Base-by-base conservation (phyloP, 805 yeast species). In the Ogataea allantospora region DNA sequence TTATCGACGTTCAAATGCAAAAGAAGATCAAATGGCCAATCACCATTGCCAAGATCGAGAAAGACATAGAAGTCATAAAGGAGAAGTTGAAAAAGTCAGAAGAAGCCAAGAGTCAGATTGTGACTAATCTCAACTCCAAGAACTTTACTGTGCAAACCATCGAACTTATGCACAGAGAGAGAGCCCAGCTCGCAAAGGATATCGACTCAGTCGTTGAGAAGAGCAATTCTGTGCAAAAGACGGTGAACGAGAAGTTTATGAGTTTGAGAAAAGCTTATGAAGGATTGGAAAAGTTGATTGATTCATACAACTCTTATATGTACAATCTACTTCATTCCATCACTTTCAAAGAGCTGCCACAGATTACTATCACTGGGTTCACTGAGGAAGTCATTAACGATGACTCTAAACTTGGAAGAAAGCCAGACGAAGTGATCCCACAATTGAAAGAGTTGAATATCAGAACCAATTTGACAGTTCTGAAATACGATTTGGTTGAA, bases 91-190 rank as follows among this genome's bases (percentile, higher is more conserved):
- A 51, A 9, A 58, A 61, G 2, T 51, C 74, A 8, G 71, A 70
- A 27, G 52, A 51, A 7, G 65, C 58, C 27, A 60, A 53, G 25
- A 41, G 58, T 25, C 68, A 65, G 21, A 74, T 75, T 13, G 71
- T 75, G 25, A 46, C 51, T 7, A 65, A 70, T 30, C 68, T 88
- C 13, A 57, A 66, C 3, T 61, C 57, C 2, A 78, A 73, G 43
- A 87, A 88, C 2, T 66, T 80, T 35, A 74, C 84, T 3, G 70
- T 83, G 4, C 69, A 67, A 11, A 80, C 77, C 28, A 76, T 87
- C 35, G 88, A 87, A 48, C 62, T 69, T 36, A 68, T 83, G 62
- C 78, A 75, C 49, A 61, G 63, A 21, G 86, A 81, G 51, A 67
- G 86, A 39, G 86, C 80, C 33, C 70, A 70, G 30, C 57, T 83